phyloP scores from a whole-genome alignment of 257 asterid genomes.

The Paraleonurus japonicus region DNA sequence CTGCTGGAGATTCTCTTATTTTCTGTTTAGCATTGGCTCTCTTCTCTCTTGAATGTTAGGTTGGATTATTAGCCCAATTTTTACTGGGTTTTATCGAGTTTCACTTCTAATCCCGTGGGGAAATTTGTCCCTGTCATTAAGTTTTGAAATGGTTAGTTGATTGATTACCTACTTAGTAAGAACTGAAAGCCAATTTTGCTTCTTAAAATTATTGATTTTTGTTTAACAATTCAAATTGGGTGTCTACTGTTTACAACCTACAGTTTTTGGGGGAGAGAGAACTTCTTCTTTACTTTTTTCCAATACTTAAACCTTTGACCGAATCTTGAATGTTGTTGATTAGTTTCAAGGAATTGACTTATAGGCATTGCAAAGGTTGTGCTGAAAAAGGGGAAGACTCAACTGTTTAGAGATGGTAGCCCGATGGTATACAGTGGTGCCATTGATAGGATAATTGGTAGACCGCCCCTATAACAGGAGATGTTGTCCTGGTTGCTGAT shows the following conservation, averaged over 20 bases:
- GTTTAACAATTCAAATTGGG: neutral
- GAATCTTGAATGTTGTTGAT: conserved; percentile 4
- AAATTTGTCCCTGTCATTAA: neutral
- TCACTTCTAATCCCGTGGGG: neutral
- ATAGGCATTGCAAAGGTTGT: conserved; percentile 86
- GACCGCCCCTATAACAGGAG: conserved; percentile 95
- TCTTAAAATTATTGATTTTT: neutral
- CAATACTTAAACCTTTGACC: neutral
- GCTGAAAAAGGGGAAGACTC: conserved; percentile 87
- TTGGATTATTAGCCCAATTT: neutral
- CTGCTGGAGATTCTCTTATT: neutral
- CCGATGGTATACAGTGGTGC: conserved; percentile 99
- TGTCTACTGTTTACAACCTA: neutral
- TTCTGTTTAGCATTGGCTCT: neutral
- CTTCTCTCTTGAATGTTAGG: neutral
- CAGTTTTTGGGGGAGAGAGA: neutral
- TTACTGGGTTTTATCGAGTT: neutral
- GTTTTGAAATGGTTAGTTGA: neutral
- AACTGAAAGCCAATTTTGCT: neutral
- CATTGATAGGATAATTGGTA: conserved; percentile 82
- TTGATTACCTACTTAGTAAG: neutral
- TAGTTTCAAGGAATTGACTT: conserved; percentile 20
- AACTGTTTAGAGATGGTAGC: conserved; percentile 80
- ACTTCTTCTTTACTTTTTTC: neutral
- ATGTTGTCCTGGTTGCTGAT: conserved; percentile 80